phyloP scores from a whole-genome alignment of 2,329 filamentous ascomycete species.

The Fusarium buxicola region DNA sequence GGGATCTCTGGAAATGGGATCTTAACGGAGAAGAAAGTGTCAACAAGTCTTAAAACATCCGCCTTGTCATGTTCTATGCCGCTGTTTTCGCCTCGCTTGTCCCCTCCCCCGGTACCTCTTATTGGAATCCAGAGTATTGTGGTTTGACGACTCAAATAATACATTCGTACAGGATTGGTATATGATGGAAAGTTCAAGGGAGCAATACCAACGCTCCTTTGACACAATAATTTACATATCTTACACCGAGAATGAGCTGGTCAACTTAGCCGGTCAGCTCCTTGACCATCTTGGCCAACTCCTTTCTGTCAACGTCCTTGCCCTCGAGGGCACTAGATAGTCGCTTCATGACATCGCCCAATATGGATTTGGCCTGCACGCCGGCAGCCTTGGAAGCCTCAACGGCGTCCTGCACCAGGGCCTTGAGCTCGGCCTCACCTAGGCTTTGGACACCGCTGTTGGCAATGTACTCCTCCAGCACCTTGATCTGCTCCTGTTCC shows the following conservation, averaged over 20 bases:
- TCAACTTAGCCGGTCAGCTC: conserved; percentile 49
- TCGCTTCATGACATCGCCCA: conserved; percentile 73
- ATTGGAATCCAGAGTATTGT: neutral
- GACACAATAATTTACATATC: conserved; percentile 41
- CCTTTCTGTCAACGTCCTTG: conserved; percentile 71
- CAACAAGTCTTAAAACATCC: neutral
- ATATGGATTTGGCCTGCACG: conserved; percentile 56
- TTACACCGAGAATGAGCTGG: conserved; percentile 28
- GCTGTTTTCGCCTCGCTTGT: no score
- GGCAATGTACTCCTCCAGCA: conserved; percentile 74
- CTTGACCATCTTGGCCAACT: conserved; percentile 72
- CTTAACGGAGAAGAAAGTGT: neutral
- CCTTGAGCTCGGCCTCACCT: conserved; percentile 67
- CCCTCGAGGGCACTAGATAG: conserved; percentile 68
- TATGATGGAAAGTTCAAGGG: conserved; percentile 24
- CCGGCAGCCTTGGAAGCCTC: conserved; percentile 62
- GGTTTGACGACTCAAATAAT: neutral
- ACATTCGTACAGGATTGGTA: conserved; percentile 20
- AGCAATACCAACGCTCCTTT: conserved; percentile 13
- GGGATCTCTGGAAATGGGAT: neutral
- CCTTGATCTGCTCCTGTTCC: conserved; percentile 72
- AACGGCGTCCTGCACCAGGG: conserved; percentile 63
- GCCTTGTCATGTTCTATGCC: no score
- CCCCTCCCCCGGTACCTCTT: no score
- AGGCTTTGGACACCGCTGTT: conserved; percentile 70